phyloP scores from a whole-genome alignment of 441 rosid genomes.

The Breynia disticha region DNA sequence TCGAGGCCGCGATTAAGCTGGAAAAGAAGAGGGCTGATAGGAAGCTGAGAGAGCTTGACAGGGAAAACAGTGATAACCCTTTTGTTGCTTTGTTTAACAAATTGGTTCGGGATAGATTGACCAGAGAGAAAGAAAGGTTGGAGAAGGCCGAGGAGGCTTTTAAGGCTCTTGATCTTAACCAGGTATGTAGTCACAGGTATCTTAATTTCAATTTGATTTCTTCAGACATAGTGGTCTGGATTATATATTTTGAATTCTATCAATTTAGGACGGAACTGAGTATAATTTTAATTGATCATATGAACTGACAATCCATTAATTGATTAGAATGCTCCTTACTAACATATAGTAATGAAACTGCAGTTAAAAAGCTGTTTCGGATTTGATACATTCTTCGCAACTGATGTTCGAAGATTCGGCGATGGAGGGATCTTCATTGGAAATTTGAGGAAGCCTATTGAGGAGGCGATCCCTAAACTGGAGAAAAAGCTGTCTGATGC shows the following conservation, averaged over 20 bases:
- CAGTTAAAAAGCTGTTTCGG: constrained; percentile 88
- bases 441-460: constrained; percentile 65
- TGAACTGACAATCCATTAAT: no score
- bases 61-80: constrained; percentile 44
- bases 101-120: constrained; percentile 49
- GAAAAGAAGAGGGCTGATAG: constrained; percentile 92
- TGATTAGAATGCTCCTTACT: no score
- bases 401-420: constrained; percentile 87
- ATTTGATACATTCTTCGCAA: constrained; percentile 75
- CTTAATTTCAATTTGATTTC: background rate
- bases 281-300: no score
- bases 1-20: constrained; percentile 88
- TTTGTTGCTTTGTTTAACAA: constrained; percentile 43
- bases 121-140: constrained; percentile 65
- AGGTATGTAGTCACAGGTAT: constrained; percentile 27
- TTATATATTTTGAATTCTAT: no score
- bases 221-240: no score
- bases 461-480: constrained; percentile 67
- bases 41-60: constrained; percentile 75
- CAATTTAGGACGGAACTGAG: no score
- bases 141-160: constrained; percentile 75
- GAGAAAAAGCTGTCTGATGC: constrained; percentile 81
- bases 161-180: constrained; percentile 85
- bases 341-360: constrained; percentile 13
- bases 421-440: constrained; percentile 94